phyloP scores from a whole-genome alignment of 116 monocot genomes.

The Papilionanthe hybrid region DNA sequence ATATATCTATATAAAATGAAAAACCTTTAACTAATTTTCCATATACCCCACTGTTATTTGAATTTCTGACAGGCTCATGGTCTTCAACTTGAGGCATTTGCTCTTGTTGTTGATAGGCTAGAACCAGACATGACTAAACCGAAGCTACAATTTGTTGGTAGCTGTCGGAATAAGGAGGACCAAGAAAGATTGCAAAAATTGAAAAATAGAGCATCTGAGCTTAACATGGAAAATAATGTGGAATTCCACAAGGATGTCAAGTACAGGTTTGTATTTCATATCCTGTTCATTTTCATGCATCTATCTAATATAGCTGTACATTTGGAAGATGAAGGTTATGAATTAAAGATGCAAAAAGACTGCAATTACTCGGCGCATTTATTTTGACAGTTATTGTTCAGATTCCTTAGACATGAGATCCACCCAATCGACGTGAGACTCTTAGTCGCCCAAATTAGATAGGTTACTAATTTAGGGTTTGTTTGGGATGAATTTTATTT shows the following conservation, averaged over 20 bases:
- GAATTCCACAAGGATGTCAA: constrained; percentile 75
- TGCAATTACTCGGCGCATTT: neutral
- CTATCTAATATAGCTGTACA: neutral
- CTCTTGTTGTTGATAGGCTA: constrained; percentile 56
- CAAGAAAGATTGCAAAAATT: constrained; percentile 62
- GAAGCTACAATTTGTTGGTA: constrained; percentile 84
- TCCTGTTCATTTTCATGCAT: neutral
- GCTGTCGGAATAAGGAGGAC: constrained; percentile 82
- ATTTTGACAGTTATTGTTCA: neutral
- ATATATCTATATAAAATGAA: neutral
- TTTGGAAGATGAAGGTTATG: constrained; percentile 1
- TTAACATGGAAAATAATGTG: constrained; percentile 60
- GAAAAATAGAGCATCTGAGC: constrained; percentile 47
- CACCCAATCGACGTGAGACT: neutral
- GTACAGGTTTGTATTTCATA: constrained; percentile 54
- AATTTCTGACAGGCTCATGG: constrained; percentile 53
- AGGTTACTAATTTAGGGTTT: neutral
- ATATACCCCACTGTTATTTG: neutral
- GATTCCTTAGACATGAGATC: neutral
- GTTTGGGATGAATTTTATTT: too few species aligned
- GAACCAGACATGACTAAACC: constrained; percentile 46
- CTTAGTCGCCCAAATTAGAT: neutral
- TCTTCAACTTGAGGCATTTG: constrained; percentile 84
- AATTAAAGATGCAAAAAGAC: neutral
- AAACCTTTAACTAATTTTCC: neutral